Percentiles rank a stretch among this genome's conserved stretches.
Evolutionary conservation across 495 filamentous ascomycete species (phyloP).

Genomic region (Hypoxylon lienhwacheense): DNA sequence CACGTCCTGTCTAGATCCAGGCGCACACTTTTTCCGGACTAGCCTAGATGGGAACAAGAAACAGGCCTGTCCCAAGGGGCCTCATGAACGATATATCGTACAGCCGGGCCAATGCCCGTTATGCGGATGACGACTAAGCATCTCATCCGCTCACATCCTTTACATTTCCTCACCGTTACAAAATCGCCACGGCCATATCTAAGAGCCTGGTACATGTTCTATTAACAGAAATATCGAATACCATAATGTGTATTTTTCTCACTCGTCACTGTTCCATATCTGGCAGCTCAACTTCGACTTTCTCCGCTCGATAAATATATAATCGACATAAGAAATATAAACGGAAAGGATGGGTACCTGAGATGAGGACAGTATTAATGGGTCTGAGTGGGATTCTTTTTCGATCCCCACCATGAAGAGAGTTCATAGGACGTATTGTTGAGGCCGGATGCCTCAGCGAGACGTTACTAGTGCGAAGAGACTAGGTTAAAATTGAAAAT

Average conservation of each 20-base stretch:
- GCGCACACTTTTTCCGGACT: constrained; percentile 68
- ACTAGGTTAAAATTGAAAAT: constrained; percentile 7
- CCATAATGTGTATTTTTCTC: constrained; percentile 20
- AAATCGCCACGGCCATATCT: constrained; percentile 7
- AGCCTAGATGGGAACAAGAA: constrained; percentile 64
- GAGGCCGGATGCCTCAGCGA: constrained; percentile 1
- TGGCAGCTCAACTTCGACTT: not conserved
- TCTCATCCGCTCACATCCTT: not conserved
- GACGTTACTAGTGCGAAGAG: constrained; percentile 11
- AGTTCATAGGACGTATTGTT: constrained; percentile 4
- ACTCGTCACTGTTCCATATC: constrained; percentile 13
- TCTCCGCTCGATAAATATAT: constrained; percentile 12
- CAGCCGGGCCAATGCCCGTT: constrained; percentile 66
- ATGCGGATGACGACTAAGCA: constrained; percentile 47
- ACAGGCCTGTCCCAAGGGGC: constrained; percentile 61
- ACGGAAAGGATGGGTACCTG: constrained; percentile 12
- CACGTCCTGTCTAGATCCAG: constrained; percentile 66
- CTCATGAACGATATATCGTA: constrained; percentile 76
- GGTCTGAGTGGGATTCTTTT: constrained; percentile 9
- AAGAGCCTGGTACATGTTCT: constrained; percentile 4
- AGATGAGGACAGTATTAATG: constrained; percentile 9
- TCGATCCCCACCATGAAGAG: constrained; percentile 1
- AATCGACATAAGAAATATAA: constrained; percentile 14
- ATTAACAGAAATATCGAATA: constrained; percentile 3
- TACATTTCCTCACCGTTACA: too few relatives aligned